Base-by-base conservation (phyloP, 257 asterid species). In the Ilex aquifolium region DNA sequence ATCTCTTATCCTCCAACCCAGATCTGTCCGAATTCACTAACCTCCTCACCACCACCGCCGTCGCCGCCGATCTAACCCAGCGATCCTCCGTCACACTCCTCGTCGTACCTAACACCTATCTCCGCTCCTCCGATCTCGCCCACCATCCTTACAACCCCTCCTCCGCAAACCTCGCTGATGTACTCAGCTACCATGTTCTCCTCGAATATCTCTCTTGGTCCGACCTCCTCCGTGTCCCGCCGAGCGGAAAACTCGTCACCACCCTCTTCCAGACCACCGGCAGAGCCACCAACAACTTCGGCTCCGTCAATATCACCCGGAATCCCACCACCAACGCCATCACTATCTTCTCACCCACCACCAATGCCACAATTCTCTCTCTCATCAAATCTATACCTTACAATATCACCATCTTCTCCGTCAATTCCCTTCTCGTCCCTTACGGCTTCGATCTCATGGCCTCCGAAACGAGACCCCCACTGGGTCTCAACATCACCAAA, bases 101-200 rank as follows among this genome's bases (percentile, higher is more conserved):
- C 55, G 80, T 70, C 65, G 91, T 86, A 32, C 90, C 97, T 67
- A 86, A 89, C 42, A 32, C 82, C 75, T 73, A 49, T 61, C 75
- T 84, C 74, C 85, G 69, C 66, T 51, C 80, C 64, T 61, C 80
- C 74, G 74, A 67, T 67, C 80, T 36, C 8, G 7, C 42, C 42
- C 42, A 36, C 42, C 8, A 4, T 8, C 42, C 54, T 12, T 3
- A 7, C 54, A 12, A 7, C 49, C 60, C 84, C 7, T 56, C 87
- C 72, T 44, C 87, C 67, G n/a, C 79, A 72, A 67, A 69, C 74
- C 76, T 82, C 70, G 70, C 83, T 63, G 96, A 88, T 56, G 75
- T 84, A 70, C 88, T 91, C 79, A 91, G 98, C 69, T 82, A 79
- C 86, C 94, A 91, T 57, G 77, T 91, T 69, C 86, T 91, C 49